Conservation (phyloP, 2,329 filamentous ascomycete species). For the Metarhizium humberi region DNA sequence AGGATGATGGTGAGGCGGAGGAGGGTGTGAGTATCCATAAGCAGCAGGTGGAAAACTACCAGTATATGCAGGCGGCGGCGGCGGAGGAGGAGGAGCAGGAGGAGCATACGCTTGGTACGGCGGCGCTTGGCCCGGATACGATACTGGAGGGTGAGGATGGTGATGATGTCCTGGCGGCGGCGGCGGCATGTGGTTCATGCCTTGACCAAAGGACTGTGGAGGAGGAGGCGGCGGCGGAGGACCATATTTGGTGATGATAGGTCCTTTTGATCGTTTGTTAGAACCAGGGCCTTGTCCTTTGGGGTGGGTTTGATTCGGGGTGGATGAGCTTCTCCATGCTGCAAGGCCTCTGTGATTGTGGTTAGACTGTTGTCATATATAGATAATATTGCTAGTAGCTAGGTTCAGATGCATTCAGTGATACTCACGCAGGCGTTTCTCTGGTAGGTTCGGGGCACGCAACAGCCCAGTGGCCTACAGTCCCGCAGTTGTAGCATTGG, state of each 20-base stretch:
- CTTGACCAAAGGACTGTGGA: constrained; percentile 5
- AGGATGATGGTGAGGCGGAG: constrained; percentile 12
- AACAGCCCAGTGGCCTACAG: constrained; percentile 40
- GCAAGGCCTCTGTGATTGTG: constrained; percentile 22
- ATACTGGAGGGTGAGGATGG: constrained; percentile 9
- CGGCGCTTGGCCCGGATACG: constrained; percentile 16
- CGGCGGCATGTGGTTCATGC: constrained; percentile 12
- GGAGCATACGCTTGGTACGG: constrained; percentile 15
- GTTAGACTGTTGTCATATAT: not conserved
- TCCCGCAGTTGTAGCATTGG: constrained; percentile 46
- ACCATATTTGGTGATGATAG: constrained; percentile 26
- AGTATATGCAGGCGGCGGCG: constrained; percentile 10
- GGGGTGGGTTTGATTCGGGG: constrained; percentile 13
- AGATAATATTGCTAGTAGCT: not conserved
- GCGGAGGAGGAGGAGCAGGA: constrained; percentile 2
- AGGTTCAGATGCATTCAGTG: not conserved
- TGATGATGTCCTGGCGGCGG: constrained; percentile 16
- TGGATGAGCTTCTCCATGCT: constrained; percentile 26
- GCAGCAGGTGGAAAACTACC: constrained; percentile 13
- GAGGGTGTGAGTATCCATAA: constrained; percentile 14
- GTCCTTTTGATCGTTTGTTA: constrained; percentile 22
- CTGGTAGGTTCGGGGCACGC: constrained; percentile 43
- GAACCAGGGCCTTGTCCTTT: constrained; percentile 19
- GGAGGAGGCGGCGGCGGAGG: constrained; percentile 11
- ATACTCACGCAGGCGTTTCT: constrained; percentile 39